phyloP scores from a whole-genome alignment of 495 filamentous ascomycete genomes.

The Umbilicaria muhlenbergii region DNA sequence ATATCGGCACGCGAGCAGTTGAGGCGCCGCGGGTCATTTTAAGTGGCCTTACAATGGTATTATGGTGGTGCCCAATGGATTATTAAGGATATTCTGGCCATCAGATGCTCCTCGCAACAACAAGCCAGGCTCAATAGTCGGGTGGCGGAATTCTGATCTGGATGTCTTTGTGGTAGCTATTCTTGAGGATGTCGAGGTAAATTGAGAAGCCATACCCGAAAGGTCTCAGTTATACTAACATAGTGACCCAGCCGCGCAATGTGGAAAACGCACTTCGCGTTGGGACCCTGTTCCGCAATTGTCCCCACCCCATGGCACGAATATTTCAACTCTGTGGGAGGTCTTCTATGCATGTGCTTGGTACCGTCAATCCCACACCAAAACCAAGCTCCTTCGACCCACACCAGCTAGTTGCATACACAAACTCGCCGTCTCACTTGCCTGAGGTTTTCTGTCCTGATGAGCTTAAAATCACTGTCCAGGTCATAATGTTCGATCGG shows the following conservation, averaged over 20 bases:
- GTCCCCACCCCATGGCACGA: slow-evolving; percentile 62
- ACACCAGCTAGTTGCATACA: slow-evolving; percentile 54
- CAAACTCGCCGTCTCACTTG: slow-evolving; percentile 34
- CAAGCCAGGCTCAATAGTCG: slow-evolving; percentile 70
- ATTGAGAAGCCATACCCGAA: slow-evolving; percentile 7
- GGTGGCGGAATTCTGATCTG: slow-evolving; percentile 83
- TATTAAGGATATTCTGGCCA: slow-evolving; percentile 98
- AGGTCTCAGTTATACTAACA: neutral
- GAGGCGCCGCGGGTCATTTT: slow-evolving; percentile 88
- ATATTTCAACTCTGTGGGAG: slow-evolving; percentile 77
- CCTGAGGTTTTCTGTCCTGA: slow-evolving; percentile 60
- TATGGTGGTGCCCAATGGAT: slow-evolving; percentile 65
- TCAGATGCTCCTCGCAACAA: slow-evolving; percentile 62
- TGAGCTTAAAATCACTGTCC: slow-evolving; percentile 46
- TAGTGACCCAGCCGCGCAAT: slow-evolving; percentile 36
- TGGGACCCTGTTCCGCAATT: slow-evolving; percentile 69
- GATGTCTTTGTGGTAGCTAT: slow-evolving; percentile 85
- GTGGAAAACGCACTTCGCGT: slow-evolving; percentile 80
- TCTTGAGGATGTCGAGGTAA: slow-evolving; percentile 80
- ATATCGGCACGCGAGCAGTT: slow-evolving; percentile 95
- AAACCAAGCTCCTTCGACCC: slow-evolving; percentile 40
- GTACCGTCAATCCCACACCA: slow-evolving; percentile 49
- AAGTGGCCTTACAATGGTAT: slow-evolving; percentile 59
- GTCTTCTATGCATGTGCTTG: slow-evolving; percentile 71
- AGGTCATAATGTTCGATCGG: slow-evolving; percentile 77